Evolutionary conservation across 2,329 filamentous ascomycete species (phyloP), one percentile per base, ranked within the genome.

Genomic region (Colletotrichum tofieldiae): DNA sequence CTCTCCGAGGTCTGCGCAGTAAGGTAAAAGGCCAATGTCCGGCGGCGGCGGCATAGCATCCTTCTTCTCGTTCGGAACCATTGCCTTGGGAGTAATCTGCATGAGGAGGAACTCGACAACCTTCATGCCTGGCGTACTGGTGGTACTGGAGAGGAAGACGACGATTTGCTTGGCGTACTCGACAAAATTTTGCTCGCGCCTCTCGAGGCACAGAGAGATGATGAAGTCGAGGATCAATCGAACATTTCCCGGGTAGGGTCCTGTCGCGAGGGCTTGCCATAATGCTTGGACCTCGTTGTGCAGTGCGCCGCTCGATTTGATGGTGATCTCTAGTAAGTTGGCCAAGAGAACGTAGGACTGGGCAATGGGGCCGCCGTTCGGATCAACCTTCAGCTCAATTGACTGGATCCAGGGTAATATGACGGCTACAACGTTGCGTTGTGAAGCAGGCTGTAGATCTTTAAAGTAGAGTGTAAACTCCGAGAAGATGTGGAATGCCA

Each of bases 121-220:
- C 78, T 97, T 97, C 59, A 94, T 92, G 0, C 95, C 95, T 2
- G 95, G 79, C 83, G 93, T 78, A 89, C 85, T 89, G 74, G 86
- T 87, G 0, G 88, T 98, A 75, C 94, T 96, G 0, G 96, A 97
- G 6, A 99, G 82, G 80, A 98, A 98, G 0, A 99, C 97, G 20
- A 98, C 95, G 64, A 99, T 96, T 81, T 99, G 96, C 84, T 98
- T 99, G 6, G 96, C 96, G 79, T 97, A 98, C 77, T 98, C 94
- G 67, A 99, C 96, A 81, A 98, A 99, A 77, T 98, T 98, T 78
- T 99, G 96, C 81, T 99, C 97, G 60, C 96, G 92, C 41, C 96
- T 92, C 78, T 99, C 96, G 14, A 99, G 85, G 77, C 96, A 99
- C 5, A 98, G 88, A 37, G 92, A 92, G 82, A 99, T 98, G 81